Evolutionary conservation across 2,329 filamentous ascomycete species (phyloP).

Genomic region (Onygena corvina): DNA sequence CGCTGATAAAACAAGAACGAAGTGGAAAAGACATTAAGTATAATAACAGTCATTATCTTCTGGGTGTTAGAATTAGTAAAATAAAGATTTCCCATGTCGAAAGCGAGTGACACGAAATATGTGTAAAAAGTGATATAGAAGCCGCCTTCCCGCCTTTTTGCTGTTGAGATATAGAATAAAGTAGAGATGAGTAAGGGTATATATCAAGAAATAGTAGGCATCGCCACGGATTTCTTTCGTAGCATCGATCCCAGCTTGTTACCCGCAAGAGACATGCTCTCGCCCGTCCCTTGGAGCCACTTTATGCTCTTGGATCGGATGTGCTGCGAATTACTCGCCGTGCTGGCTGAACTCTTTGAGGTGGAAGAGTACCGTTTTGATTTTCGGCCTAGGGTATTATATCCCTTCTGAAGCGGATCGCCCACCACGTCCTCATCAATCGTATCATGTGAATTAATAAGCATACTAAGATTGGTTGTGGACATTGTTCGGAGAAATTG

Average conservation of each 20-base stretch:
- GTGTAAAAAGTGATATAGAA: too few species aligned
- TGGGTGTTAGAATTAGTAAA: background rate
- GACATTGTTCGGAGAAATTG: conserved; percentile 5
- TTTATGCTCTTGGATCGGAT: conserved; percentile 15
- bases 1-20: background rate
- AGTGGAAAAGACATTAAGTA: conserved; percentile 5
- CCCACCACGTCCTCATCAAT: background rate
- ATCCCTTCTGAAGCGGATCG: background rate
- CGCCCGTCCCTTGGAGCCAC: conserved; percentile 10
- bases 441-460: background rate
- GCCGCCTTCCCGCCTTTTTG: too few species aligned
- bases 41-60: background rate
- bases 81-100: too few species aligned
- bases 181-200: background rate
- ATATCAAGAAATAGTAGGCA: conserved; percentile 1
- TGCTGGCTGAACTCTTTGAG: background rate
- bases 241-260: conserved; percentile 16
- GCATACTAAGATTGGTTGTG: conserved; percentile 10
- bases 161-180: background rate
- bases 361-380: background rate
- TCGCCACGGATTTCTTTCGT: conserved; percentile 7
- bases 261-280: conserved; percentile 13
- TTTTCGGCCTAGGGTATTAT: background rate
- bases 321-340: background rate
- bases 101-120: too few species aligned